Conservation (phyloP, 306 rosid genomes). For the Mimosa pudica region DNA sequence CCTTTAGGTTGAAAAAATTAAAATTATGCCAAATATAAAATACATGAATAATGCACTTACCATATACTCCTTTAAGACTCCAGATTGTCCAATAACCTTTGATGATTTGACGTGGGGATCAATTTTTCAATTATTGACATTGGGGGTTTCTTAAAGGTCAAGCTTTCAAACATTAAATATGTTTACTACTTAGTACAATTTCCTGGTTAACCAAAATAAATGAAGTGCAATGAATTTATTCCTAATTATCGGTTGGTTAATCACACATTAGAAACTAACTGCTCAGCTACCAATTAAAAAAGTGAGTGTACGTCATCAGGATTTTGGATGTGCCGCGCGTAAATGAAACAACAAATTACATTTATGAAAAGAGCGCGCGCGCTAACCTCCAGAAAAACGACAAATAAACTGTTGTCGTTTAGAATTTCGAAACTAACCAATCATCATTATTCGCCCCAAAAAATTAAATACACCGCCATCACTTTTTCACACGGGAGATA, state of each 20-base stretch:
- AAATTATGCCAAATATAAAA: too few relatives aligned
- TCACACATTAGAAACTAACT: not conserved
- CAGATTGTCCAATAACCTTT: not conserved
- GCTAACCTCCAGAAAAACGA: conserved; percentile 34
- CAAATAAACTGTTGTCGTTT: conserved; percentile 24
- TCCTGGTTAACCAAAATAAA: not conserved
- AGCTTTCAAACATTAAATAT: not conserved
- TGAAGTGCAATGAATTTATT: not conserved
- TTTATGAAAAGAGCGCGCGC: conserved; percentile 34
- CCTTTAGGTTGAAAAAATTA: not conserved
- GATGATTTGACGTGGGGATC: not conserved
- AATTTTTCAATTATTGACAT: not conserved
- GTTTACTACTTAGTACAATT: not conserved
- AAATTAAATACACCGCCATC: not conserved
- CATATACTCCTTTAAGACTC: too few relatives aligned
- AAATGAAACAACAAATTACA: conserved; percentile 22
- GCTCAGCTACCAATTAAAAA: not conserved
- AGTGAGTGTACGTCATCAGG: not conserved
- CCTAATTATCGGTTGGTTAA: not conserved
- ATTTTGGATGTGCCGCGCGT: not conserved
- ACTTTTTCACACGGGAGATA: not conserved
- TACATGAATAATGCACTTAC: too few relatives aligned
- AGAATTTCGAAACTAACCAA: conserved; percentile 38
- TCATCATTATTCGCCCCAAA: conserved; percentile 13
- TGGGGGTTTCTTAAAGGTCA: not conserved